Base-by-base conservation (phyloP, 1,284 basidiomycete species). In the Leccinum pallidistipes region DNA sequence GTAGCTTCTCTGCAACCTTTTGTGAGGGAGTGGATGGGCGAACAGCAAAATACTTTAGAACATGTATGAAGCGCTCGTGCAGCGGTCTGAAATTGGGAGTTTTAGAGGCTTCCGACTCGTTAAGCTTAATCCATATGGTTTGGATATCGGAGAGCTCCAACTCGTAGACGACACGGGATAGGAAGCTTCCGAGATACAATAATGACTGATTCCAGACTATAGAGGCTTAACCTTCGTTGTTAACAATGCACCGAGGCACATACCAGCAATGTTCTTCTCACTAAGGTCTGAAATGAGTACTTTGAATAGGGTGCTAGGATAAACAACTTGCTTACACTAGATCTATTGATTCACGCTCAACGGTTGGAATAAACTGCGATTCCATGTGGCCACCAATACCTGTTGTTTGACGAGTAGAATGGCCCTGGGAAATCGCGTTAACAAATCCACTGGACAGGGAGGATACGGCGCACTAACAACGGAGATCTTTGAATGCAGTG, bases 291-390 rank as follows among this genome's bases (percentile, higher is more conserved):
- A 10, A 1, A 21, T 58, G 18, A 62, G 57, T 11, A 58, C 1
- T 4, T 43, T 0, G 3, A 34, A 24, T 24, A 24, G 24, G 24
- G 24, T 24, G 24, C 3, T 24, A 24, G 24, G 24, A 32, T 11
- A 10, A 47, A 0, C 1, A 6, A 3, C 24, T 24, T 24, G 24
- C 86, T 75, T 73, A 92, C 86, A 92, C 87, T 9, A 95, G 77
- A 76, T 97, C 95, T 62, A 98, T 90, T 0, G 92, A 92, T 77
- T 98, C 96, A 63, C 96, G 86, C 74, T 98, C 96, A 1, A 99
- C 95, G 0, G 96, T 99, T 1, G 95, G 94, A 62, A 99, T 96
- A 73, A 98, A 98, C 6, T 92, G 81, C 0, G 93, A 90, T 3
- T 93, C 86, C 74, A 98, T 86, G 69, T 97, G 94, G 0, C 95